A percentile compares a stretch with the other conserved stretches of the same genome.
Conservation (phyloP, 805 yeast genomes). For the Myxozyma mucilagina region DNA sequence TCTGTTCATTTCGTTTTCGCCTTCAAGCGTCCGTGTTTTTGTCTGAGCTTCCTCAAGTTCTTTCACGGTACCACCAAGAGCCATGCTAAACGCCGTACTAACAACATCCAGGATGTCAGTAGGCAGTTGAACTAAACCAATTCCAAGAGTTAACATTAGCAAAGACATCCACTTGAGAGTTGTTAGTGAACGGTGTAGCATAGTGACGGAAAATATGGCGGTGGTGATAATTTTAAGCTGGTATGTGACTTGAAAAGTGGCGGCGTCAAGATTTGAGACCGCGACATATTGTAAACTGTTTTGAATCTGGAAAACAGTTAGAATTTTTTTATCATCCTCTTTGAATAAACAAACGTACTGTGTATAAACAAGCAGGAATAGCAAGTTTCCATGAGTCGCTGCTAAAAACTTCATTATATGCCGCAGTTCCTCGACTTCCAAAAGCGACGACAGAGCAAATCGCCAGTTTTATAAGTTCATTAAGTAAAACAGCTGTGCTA, state of each 20-base stretch:
- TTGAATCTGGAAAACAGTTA: slow-evolving; percentile 17
- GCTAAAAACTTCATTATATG: slow-evolving; percentile 40
- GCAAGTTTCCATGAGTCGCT: slow-evolving; percentile 46
- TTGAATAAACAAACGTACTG: slow-evolving; percentile 26
- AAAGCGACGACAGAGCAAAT: slow-evolving; percentile 38
- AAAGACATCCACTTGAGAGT: slow-evolving; percentile 43
- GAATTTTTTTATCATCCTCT: not conserved
- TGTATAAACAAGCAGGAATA: slow-evolving; percentile 46
- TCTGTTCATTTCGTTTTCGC: slow-evolving; percentile 34
- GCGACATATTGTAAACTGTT: slow-evolving; percentile 47
- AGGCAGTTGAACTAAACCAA: slow-evolving; percentile 46
- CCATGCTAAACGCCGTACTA: slow-evolving; percentile 22
- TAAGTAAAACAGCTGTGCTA: slow-evolving; percentile 46
- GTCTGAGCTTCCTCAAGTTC: slow-evolving; percentile 19
- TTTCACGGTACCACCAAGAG: slow-evolving; percentile 8
- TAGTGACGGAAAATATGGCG: slow-evolving; percentile 45
- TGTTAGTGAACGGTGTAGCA: slow-evolving; percentile 41
- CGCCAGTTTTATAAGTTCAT: slow-evolving; percentile 43
- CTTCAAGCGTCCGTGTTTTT: slow-evolving; percentile 15
- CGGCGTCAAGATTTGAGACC: slow-evolving; percentile 46
- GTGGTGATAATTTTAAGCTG: slow-evolving; percentile 48
- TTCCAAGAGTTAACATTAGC: slow-evolving; percentile 43
- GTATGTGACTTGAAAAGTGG: slow-evolving; percentile 48
- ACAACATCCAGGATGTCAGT: slow-evolving; percentile 31
- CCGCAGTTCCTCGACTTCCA: slow-evolving; percentile 17